Conservation (phyloP, 805 yeast species). For the Nakazawaea ishiwadae region DNA sequence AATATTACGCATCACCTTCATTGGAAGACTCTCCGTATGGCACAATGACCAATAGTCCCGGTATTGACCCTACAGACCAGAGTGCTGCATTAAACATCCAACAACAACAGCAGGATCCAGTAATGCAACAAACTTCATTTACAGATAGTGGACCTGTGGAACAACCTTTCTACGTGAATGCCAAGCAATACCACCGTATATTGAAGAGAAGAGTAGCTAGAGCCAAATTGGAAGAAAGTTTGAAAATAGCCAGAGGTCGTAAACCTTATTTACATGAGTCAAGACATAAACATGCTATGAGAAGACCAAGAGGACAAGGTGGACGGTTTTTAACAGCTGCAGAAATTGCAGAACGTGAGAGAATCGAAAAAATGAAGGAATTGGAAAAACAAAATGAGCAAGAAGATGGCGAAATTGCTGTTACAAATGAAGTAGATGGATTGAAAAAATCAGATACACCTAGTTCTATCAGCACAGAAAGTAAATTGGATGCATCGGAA, state of each 20-base stretch:
- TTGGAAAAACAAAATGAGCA: constrained; percentile 8
- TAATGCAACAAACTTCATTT: no score
- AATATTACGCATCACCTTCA: constrained; percentile 9
- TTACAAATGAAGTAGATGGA: neutral
- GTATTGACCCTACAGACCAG: constrained; percentile 5
- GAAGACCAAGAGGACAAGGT: constrained; percentile 98
- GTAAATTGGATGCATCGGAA: neutral
- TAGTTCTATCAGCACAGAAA: neutral
- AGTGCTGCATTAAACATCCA: constrained; percentile 1
- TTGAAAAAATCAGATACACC: neutral
- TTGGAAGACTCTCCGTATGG: constrained; percentile 9
- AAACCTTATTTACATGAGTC: constrained; percentile 95
- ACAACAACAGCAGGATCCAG: no score
- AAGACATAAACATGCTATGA: constrained; percentile 98
- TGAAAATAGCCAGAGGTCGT: constrained; percentile 84
- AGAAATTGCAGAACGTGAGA: constrained; percentile 68
- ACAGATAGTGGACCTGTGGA: no score
- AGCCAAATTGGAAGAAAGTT: constrained; percentile 84
- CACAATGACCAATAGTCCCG: constrained; percentile 9
- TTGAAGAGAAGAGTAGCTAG: constrained; percentile 90
- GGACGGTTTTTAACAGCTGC: constrained; percentile 96
- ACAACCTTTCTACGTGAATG: constrained; percentile 96
- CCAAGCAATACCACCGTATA: constrained; percentile 95
- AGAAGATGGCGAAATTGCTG: neutral
- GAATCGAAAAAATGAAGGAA: constrained; percentile 21